A percentile compares a stretch with the other conserved stretches of the same genome.
These are phyloP conservation scores for Pleurotus salmoneostramineus DNA, from an alignment of 768 basidiomycete genomes.

Conservation along the genomic window DNA sequence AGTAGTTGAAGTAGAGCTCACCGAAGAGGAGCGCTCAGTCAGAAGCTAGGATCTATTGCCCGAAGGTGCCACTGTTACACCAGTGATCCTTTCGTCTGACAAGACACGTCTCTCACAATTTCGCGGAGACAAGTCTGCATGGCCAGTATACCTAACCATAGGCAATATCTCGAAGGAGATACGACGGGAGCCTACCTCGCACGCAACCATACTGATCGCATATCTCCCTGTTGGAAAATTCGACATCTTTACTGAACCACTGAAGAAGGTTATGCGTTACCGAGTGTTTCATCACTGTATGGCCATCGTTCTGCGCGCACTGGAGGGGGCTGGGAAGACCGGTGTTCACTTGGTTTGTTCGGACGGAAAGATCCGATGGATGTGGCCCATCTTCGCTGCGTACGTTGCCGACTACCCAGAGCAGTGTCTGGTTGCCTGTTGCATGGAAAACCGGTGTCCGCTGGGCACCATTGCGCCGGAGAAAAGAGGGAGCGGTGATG, in stretches of 20 bases:
- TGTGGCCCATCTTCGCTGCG: constrained; percentile 13
- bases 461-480: constrained; percentile 19
- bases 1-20: constrained; percentile 13
- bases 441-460: constrained; percentile 20
- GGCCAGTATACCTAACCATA: constrained; percentile 45
- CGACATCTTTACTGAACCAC: constrained; percentile 17
- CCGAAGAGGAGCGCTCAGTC: not conserved
- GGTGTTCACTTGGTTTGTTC: constrained; percentile 24
- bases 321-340: constrained; percentile 19
- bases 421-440: constrained; percentile 30
- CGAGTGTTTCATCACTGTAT: constrained; percentile 35
- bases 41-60: not conserved
- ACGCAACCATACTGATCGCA: constrained; percentile 28
- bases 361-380: constrained; percentile 23
- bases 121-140: constrained; percentile 29
- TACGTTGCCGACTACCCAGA: constrained; percentile 30
- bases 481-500: constrained; percentile 12
- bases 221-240: constrained; percentile 37
- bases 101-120: constrained; percentile 12
- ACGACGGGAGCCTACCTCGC: constrained; percentile 28
- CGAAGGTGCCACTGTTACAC: constrained; percentile 12
- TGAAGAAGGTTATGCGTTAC: constrained; percentile 15
- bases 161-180: constrained; percentile 41
- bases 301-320: constrained; percentile 21
- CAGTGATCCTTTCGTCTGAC: constrained; percentile 11